Evolutionary conservation across 2,329 filamentous ascomycete genomes (phyloP).

Genomic region (Phyllosticta ampelicida): DNA sequence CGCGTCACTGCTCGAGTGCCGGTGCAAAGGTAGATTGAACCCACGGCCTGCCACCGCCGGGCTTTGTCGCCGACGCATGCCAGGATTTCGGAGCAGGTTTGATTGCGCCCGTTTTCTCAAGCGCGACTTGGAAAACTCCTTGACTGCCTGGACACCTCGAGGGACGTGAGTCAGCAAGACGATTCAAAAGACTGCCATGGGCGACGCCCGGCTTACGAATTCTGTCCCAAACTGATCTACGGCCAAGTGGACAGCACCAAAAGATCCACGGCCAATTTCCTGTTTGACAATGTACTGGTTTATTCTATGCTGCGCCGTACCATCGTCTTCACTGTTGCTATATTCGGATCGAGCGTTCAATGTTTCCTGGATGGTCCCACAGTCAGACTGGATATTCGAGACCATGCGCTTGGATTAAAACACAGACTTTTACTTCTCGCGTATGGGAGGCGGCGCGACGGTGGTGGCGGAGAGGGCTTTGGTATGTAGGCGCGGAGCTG

Average conservation of each 20-base stretch:
- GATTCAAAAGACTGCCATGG: not conserved
- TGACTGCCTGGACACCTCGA: slow-evolving; percentile 59
- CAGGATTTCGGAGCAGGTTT: slow-evolving; percentile 62
- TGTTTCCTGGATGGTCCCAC: slow-evolving; percentile 54
- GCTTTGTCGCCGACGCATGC: slow-evolving; percentile 42
- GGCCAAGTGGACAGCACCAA: slow-evolving; percentile 84
- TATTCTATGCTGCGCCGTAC: slow-evolving; percentile 70
- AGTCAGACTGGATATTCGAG: not conserved
- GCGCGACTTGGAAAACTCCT: slow-evolving; percentile 92
- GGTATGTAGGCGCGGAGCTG: slow-evolving; percentile 48
- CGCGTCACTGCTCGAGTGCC: slow-evolving; percentile 44
- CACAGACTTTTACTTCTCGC: slow-evolving; percentile 49
- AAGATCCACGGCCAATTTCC: slow-evolving; percentile 94
- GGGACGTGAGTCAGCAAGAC: not conserved
- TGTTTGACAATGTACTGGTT: slow-evolving; percentile 93
- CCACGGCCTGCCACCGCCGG: slow-evolving; percentile 40
- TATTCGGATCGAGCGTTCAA: slow-evolving; percentile 83
- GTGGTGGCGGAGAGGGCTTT: slow-evolving; percentile 56
- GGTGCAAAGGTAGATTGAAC: slow-evolving; percentile 54
- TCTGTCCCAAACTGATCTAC: slow-evolving; percentile 83
- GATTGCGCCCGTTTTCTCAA: slow-evolving; percentile 85
- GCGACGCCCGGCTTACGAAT: slow-evolving; percentile 58
- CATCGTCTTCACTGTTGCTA: slow-evolving; percentile 72
- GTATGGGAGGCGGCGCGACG: slow-evolving; percentile 49
- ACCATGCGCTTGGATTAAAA: not conserved